Evolutionary conservation across 495 filamentous ascomycete species (phyloP).

Genomic region (Neurospora sp.): DNA sequence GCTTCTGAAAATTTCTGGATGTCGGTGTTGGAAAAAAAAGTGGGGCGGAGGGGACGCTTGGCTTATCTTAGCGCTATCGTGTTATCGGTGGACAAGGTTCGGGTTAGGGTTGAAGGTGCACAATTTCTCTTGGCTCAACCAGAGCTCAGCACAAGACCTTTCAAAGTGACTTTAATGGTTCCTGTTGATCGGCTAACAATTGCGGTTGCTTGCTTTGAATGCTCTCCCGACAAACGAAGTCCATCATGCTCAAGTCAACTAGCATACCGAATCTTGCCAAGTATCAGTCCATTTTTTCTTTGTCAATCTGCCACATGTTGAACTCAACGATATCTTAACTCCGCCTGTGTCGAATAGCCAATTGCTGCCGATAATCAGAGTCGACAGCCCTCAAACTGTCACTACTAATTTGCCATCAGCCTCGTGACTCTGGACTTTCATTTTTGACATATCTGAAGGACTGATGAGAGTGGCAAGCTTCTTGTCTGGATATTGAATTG

Average conservation of each 20-base stretch:
- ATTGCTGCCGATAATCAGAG: background rate
- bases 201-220: background rate
- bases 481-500: background rate
- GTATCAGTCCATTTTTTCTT: background rate
- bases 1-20: slow-evolving; percentile 9
- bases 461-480: background rate
- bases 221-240: background rate
- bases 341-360: background rate
- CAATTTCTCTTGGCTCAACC: no score
- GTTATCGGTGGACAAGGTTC: background rate
- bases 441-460: background rate
- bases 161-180: background rate
- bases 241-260: background rate
- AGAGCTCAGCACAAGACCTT: no score
- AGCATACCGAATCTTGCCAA: background rate
- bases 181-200: background rate
- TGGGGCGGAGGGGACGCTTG: slow-evolving; percentile 5
- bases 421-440: background rate
- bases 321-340: background rate
- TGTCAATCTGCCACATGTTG: no score
- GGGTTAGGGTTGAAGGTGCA: background rate
- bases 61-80: slow-evolving; percentile 3
- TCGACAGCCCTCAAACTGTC: background rate
- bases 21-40: slow-evolving; percentile 7
- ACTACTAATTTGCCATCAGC: background rate